Percentiles rank a stretch among this genome's conserved stretches.
Evolutionary conservation across 2,329 filamentous ascomycete species (phyloP).

Genomic region (Ambrosiella cleistominuta): DNA sequence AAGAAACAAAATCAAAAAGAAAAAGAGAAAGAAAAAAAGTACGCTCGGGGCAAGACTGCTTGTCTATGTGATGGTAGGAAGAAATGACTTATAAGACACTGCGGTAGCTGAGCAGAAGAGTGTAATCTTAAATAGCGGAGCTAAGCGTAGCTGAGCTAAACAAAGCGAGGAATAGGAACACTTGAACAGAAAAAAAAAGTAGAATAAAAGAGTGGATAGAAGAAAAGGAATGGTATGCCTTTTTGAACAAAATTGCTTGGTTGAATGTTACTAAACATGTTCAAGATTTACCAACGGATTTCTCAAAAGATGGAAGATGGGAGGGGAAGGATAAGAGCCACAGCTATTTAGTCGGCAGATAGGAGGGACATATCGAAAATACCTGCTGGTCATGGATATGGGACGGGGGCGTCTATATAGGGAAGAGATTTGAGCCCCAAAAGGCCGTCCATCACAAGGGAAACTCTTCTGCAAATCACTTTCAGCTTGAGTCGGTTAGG

Average conservation of each 20-base stretch:
- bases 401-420: neutral
- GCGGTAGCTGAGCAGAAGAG: neutral
- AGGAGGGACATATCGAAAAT: neutral
- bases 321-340: neutral
- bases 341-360: neutral
- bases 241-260: neutral
- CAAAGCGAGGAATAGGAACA: neutral
- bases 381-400: neutral
- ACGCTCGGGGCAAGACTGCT: neutral
- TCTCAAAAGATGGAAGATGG: neutral
- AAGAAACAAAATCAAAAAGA: neutral
- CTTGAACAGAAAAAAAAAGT: neutral
- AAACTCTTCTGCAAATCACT: neutral
- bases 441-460: neutral
- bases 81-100: neutral
- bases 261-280: neutral
- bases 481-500: neutral
- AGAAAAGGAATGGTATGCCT: neutral
- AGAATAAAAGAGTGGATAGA: neutral
- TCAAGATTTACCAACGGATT: neutral
- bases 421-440: neutral
- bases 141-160: neutral
- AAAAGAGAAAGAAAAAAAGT: neutral
- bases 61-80: neutral
- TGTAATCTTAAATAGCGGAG: neutral